Evolutionary conservation across 208 protist genomes (phyloP).

Genomic region (Pavlovales sp.): DNA sequence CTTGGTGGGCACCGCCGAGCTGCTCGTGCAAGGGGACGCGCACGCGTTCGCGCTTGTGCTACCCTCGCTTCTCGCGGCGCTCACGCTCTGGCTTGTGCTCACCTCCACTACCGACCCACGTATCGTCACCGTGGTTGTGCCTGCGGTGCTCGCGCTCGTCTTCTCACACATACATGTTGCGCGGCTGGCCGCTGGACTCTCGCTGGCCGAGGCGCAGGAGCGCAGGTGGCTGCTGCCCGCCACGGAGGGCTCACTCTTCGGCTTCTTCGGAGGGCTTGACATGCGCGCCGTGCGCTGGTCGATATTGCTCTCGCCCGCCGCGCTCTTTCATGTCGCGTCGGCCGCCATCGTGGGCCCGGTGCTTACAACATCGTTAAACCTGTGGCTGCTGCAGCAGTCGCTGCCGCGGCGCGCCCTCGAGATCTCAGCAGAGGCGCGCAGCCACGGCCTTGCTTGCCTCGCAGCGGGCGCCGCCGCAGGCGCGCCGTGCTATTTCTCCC

Average conservation of each 20-base stretch:
- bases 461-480: too few species aligned
- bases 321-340: background rate
- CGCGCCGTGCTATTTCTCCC: background rate
- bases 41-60: too few species aligned
- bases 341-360: background rate
- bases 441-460: background rate
- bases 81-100: too few species aligned
- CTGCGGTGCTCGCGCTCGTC: background rate
- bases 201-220: background rate
- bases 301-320: background rate
- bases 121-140: background rate
- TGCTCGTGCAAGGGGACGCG: background rate
- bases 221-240: background rate
- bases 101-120: too few species aligned
- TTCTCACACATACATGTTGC: background rate
- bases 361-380: background rate
- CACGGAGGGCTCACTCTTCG: background rate
- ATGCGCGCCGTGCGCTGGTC: background rate
- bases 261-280: background rate
- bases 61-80: too few species aligned
- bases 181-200: background rate
- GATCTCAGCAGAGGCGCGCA: background rate
- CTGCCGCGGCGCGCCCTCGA: background rate
- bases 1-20: background rate
- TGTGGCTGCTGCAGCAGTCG: background rate